These are phyloP conservation scores for Emericellopsis atlantica DNA, from an alignment of 2,329 filamentous ascomycete genomes.

Conservation along the genomic window DNA sequence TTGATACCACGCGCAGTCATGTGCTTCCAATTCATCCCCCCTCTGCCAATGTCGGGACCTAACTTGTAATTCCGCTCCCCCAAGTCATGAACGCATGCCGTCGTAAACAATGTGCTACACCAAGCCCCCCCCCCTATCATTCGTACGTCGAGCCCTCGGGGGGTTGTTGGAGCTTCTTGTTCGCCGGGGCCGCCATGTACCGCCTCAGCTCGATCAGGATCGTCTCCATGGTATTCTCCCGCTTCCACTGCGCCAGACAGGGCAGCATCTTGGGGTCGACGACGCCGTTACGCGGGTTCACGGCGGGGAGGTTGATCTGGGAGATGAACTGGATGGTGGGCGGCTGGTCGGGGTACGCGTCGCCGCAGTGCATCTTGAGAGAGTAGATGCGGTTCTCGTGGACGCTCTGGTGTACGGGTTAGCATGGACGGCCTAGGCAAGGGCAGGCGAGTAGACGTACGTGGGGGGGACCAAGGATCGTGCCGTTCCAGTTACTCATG, in stretches of 20 bases:
- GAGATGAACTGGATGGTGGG: constrained; percentile 88
- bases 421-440: neutral
- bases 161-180: constrained; percentile 94
- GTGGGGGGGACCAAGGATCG: constrained; percentile 90
- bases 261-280: constrained; percentile 77
- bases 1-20: too few relatives aligned
- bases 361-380: constrained; percentile 89
- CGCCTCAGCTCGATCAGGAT: constrained; percentile 76
- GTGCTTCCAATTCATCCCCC: too few relatives aligned
- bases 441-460: constrained; percentile 39
- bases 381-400: constrained; percentile 99
- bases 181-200: constrained; percentile 84
- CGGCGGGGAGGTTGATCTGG: constrained; percentile 92
- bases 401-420: constrained; percentile 50
- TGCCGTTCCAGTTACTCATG: constrained; percentile 99
- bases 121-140: constrained; percentile 7
- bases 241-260: constrained; percentile 81
- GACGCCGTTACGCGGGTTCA: constrained; percentile 66
- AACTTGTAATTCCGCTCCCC: too few relatives aligned
- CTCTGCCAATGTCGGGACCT: too few relatives aligned
- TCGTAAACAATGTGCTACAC: neutral
- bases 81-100: too few relatives aligned
- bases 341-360: constrained; percentile 77
- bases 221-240: constrained; percentile 91
- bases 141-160: constrained; percentile 59